These are phyloP conservation scores for Casuarina equisetifolia DNA, from an alignment of 306 rosid species.

Conservation along the genomic window DNA sequence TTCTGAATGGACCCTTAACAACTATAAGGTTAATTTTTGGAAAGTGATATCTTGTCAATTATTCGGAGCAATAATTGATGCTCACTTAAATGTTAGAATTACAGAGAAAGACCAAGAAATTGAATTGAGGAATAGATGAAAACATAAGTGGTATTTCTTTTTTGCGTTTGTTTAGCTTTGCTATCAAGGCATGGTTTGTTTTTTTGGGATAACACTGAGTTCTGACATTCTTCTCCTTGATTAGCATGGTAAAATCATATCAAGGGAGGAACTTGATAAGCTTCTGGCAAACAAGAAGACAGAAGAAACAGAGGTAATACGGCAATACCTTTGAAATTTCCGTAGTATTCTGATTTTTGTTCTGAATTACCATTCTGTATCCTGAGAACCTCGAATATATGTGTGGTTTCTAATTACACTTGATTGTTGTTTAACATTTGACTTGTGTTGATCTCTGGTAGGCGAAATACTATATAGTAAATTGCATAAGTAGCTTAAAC, in stretches of 20 bases:
- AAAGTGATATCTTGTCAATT: neutral
- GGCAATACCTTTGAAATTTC: constrained; percentile 16
- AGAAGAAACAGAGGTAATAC: constrained; percentile 71
- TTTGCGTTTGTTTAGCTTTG: constrained; percentile 9
- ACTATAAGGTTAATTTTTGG: neutral
- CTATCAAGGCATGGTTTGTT: constrained; percentile 1
- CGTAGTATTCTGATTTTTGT: neutral
- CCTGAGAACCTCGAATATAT: neutral
- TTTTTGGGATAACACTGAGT: constrained; percentile 17
- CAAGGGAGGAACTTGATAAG: constrained; percentile 81
- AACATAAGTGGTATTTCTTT: constrained; percentile 1
- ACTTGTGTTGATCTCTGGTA: neutral
- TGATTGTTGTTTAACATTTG: neutral
- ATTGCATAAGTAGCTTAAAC: neutral
- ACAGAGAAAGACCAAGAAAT: neutral
- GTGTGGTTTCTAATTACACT: neutral
- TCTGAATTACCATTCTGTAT: neutral
- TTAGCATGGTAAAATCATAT: constrained; percentile 85
- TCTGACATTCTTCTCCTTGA: constrained; percentile 35
- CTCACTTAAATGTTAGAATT: neutral
- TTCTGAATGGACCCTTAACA: neutral
- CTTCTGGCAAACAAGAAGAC: constrained; percentile 67
- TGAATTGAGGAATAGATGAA: constrained; percentile 1
- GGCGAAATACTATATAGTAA: neutral
- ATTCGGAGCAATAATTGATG: neutral